A percentile compares a stretch with the other conserved stretches of the same genome.
These are phyloP conservation scores for Plasmodium gaboni DNA, from an alignment of 169 alveolate species.

Conservation along the genomic window DNA sequence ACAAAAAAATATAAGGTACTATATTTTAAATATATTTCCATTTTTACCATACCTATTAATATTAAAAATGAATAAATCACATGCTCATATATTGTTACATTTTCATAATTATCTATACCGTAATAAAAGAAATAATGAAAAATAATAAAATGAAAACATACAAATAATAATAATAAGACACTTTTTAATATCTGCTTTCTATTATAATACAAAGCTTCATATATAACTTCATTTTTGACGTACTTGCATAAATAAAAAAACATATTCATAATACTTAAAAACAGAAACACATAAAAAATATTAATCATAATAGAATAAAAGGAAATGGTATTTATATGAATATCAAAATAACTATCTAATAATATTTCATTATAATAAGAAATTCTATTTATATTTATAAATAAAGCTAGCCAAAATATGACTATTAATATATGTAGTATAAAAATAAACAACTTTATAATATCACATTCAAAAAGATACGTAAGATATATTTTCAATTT, in stretches of 20 bases:
- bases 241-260: slow-evolving; percentile 40
- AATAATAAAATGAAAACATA: slow-evolving; percentile 51
- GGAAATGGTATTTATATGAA: slow-evolving; percentile 27
- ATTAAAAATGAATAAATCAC: slow-evolving; percentile 38
- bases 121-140: slow-evolving; percentile 55
- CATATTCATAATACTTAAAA: slow-evolving; percentile 45
- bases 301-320: slow-evolving; percentile 16
- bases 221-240: slow-evolving; percentile 49
- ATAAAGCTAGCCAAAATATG: slow-evolving; percentile 44
- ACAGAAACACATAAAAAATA: slow-evolving; percentile 40
- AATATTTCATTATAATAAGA: slow-evolving; percentile 1
- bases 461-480: slow-evolving; percentile 40
- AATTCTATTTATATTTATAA: slow-evolving; percentile 43
- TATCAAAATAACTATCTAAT: slow-evolving; percentile 20
- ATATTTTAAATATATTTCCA: slow-evolving; percentile 68
- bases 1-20: slow-evolving; percentile 37
- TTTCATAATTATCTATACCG: slow-evolving; percentile 62
- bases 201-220: slow-evolving; percentile 56
- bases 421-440: slow-evolving; percentile 13
- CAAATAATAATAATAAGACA: slow-evolving; percentile 19
- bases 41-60: slow-evolving; percentile 38
- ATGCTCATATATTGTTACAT: slow-evolving; percentile 39
- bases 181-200: slow-evolving; percentile 50
- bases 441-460: slow-evolving; percentile 36
- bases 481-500: slow-evolving; percentile 36